Conservation (phyloP, 495 filamentous ascomycete genomes). For the Lasiosphaeriaceae sp. region DNA sequence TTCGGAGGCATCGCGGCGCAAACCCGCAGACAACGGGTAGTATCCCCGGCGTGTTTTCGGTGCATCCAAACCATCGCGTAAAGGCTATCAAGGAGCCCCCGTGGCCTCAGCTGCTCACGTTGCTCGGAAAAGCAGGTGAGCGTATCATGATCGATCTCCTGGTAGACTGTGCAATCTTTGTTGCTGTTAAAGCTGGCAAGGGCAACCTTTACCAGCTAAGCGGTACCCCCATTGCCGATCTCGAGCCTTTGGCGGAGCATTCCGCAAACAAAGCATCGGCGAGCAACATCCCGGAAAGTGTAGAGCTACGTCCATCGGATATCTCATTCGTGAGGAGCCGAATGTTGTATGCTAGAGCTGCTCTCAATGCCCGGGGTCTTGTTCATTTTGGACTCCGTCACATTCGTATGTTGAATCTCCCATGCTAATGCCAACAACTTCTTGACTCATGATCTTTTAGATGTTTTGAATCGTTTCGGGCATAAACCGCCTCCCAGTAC, state of each 20-base stretch:
- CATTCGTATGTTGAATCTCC: conserved; percentile 60
- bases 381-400: conserved; percentile 72
- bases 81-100: conserved; percentile 60
- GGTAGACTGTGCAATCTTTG: conserved; percentile 74
- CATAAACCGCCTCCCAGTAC: conserved; percentile 22
- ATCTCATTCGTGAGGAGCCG: conserved; percentile 78
- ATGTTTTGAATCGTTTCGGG: conserved; percentile 77
- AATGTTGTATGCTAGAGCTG: conserved; percentile 78
- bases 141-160: conserved; percentile 77
- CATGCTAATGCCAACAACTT: not conserved
- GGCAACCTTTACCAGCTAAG: conserved; percentile 74
- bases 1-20: conserved; percentile 40
- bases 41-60: conserved; percentile 50
- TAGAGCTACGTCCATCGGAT: conserved; percentile 44
- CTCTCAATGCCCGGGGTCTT: conserved; percentile 60
- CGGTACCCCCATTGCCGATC: conserved; percentile 51
- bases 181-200: conserved; percentile 50
- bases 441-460: conserved; percentile 39
- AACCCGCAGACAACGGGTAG: conserved; percentile 1
- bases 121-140: conserved; percentile 75
- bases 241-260: conserved; percentile 23
- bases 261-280: conserved; percentile 12
- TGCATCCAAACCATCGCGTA: conserved; percentile 67
- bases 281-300: conserved; percentile 4
- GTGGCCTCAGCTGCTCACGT: conserved; percentile 67